Evolutionary conservation across 345 rosid species (phyloP), one percentile per base, ranked within the genome.

Genomic region (Eucalyptus shirleyi): DNA sequence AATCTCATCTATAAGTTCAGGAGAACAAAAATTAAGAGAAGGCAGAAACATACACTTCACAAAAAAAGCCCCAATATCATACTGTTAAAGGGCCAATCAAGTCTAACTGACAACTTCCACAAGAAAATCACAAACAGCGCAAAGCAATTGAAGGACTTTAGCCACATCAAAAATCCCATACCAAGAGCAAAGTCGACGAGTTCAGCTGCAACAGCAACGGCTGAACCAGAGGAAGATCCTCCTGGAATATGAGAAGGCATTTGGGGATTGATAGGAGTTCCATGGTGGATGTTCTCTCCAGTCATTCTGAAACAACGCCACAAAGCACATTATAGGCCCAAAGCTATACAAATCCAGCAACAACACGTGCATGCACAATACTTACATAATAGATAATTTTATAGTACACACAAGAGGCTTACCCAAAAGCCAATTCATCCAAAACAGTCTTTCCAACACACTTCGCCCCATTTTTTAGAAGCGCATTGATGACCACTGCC

Each of bases 141-240:
- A 42, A 40, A 59, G 45, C 37, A 42, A 87, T 37, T 89, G 19
- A 89, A 88, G 47, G 72, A 59, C 72, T 40, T 77, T 60, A 55
- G 86, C 87, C 26, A 56, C 65, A 82, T 12, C 83, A 87, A 72
- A 72, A 37, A 7, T 77, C 87, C 67, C 88, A 91, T 92, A 96
- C 99, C 99, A 67, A 97, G 95, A 91, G 99, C 94, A 92, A 96
- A 97, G 92, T 96, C 98, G 82, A 96, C 99, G 86, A 97, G 93
- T 90, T 92, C 93, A 90, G 99, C 95, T 3, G 95, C 96, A 92
- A 97, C 99, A 87, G 97, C 95, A 87, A 96, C 99, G 26, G 99
- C 98, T n/a, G 99, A 96, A 91, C 99, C 99, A 89, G 99, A 94
- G 81, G 98, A 96, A 91, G 97, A 96, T 81, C 99, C 99, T 90